Evolutionary conservation across 495 filamentous ascomycete genomes (phyloP), one percentile per base, ranked within the genome.

Genomic region (Letharia columbiana): DNA sequence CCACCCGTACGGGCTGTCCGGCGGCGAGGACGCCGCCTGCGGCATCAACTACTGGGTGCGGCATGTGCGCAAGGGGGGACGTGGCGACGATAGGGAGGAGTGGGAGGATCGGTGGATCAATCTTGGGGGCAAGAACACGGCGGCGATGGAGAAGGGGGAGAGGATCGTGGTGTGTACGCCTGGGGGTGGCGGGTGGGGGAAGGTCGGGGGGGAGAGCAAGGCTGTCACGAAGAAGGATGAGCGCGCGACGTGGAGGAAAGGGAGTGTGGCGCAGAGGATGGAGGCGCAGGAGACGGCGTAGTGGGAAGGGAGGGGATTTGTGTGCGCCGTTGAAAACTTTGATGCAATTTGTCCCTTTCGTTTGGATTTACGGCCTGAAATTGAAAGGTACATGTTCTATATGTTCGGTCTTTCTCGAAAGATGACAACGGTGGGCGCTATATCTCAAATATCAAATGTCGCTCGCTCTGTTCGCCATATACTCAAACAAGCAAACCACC

Each of bases 71-170:
- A 82, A 69, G 67, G 69, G 67, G 0, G 67, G 67, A 0, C 56
- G 63, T 15, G 66, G 66, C 11, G 45, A 62, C 9, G 77, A 81
- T 54, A 40, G n/a, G 3, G 75, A 78, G 31, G 79, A 77, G 52
- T 74, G 74, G 42, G 87, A 88, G 69, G 85, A 88, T 71, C 78
- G 90, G 52, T 78, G 77, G 40, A 89, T 98, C 68, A 96, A 92
- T 72, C 75, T 97, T 57, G 94, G 93, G 0, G 92, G 87, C 12
- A 98, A 98, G 82, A 97, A 97, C 73, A 96, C 91, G 20, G 92
- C 93, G 35, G 81, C 83, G 13, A 95, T 97, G 86, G 80, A 87
- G 70, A 79, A 85, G 0, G 93, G 94, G 33, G 94, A 98, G 74
- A 82, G 92, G 12, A 91, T 98, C 68, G 88, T 98, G 65, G 81